A percentile compares a stretch with the other conserved stretches of the same genome.
Evolutionary conservation across 2,329 filamentous ascomycete species (phyloP).

Genomic region (Xylariaceae sp.): DNA sequence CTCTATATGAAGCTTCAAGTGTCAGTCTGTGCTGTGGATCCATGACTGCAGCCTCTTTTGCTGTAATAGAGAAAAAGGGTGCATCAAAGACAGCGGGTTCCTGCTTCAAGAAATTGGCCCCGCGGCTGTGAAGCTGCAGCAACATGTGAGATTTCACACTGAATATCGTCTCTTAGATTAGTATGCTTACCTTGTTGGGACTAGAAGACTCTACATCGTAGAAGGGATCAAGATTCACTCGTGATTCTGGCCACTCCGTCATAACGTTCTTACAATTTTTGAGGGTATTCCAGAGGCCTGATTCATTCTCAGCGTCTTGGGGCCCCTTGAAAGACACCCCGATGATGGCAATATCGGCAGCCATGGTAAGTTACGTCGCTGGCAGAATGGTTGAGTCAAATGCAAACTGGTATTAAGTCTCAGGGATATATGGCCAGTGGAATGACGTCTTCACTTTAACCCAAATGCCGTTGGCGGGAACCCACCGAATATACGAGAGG

Average conservation of each 20-base stretch:
- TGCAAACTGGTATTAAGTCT: too few species aligned
- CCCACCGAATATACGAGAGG: too few species aligned
- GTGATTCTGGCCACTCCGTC: slow-evolving; percentile 39
- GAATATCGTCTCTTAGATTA: not conserved
- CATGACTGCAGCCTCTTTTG: slow-evolving; percentile 40
- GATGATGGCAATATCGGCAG: too few species aligned
- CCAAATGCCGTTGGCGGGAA: too few species aligned
- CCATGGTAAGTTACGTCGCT: too few species aligned
- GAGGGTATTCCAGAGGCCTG: slow-evolving; percentile 40
- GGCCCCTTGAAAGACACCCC: slow-evolving; percentile 45
- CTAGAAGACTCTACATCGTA: slow-evolving; percentile 8
- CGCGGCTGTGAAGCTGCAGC: slow-evolving; percentile 26
- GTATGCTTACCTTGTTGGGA: slow-evolving; percentile 12
- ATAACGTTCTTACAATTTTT: slow-evolving; percentile 35
- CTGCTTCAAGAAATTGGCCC: slow-evolving; percentile 39
- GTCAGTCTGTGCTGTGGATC: slow-evolving; percentile 43
- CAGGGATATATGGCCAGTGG: too few species aligned
- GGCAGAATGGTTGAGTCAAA: too few species aligned
- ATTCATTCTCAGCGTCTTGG: slow-evolving; percentile 36
- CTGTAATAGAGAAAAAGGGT: slow-evolving; percentile 43
- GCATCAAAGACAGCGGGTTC: slow-evolving; percentile 42
- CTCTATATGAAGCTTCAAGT: slow-evolving; percentile 40
- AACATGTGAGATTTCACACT: slow-evolving; percentile 23
- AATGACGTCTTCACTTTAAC: too few species aligned
- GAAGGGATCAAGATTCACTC: slow-evolving; percentile 35